phyloP scores from a whole-genome alignment of 208 protist genomes.

The Acanthamoeba lenticulata region DNA sequence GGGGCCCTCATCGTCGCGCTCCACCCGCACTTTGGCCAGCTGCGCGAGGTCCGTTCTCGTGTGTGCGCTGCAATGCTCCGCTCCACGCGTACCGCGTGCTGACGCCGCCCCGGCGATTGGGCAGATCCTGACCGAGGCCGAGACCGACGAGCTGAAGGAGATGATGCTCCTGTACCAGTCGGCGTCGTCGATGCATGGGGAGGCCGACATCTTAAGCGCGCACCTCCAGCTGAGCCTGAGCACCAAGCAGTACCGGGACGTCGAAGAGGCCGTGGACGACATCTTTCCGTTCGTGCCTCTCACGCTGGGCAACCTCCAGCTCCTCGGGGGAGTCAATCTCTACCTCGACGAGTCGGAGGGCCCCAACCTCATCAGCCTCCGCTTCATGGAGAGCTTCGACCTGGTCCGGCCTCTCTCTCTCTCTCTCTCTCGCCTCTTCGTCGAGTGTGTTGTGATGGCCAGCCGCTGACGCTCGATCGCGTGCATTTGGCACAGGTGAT shows the following conservation, averaged over 20 bases:
- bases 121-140: background rate
- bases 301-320: background rate
- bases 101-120: too few species aligned
- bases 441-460: too few species aligned
- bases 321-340: background rate
- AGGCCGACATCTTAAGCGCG: background rate
- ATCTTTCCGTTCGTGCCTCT: background rate
- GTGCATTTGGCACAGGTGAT: background rate
- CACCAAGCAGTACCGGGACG: slow-evolving; percentile 16
- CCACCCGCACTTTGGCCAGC: background rate
- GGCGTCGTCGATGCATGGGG: background rate
- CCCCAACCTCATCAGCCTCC: background rate
- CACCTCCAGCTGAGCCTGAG: slow-evolving; percentile 7
- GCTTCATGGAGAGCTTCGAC: background rate
- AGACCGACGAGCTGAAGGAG: background rate
- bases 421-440: too few species aligned
- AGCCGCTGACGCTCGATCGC: too few species aligned
- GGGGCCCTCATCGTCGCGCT: background rate
- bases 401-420: background rate
- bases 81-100: too few species aligned
- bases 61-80: too few species aligned
- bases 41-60: background rate
- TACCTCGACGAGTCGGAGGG: background rate
- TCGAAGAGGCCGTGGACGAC: background rate
- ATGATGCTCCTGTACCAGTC: slow-evolving; percentile 4